Evolutionary conservation across 1,284 basidiomycete genomes (phyloP), one percentile per base, ranked within the genome.

Genomic region (Leccinum fallax): DNA sequence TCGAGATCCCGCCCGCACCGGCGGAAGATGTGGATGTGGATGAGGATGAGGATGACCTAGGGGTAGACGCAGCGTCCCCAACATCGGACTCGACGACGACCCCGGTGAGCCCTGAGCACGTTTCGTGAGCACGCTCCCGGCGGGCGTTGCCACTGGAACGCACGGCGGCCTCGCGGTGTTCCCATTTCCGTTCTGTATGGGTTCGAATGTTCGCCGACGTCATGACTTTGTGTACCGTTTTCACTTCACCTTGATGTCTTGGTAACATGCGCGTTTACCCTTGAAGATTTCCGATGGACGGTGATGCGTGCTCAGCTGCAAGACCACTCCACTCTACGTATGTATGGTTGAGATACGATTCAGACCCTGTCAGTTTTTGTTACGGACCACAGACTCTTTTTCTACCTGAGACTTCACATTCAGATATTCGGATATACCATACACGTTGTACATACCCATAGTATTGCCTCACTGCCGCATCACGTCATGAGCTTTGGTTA

Each of bases 391-490:
- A n/a, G 21, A 19, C 38, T 55, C 38, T 53, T 46, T 9, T 49
- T 49, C 21, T 30, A 34, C 40, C 32, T 62, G 62, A 24, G 49
- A 59, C 5, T 8, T 2, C 21, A 19, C 34, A 5, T 40, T 65
- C 56, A 66, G 46, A 48, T 48, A 21, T 21, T 21, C 21, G 11
- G 48, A 53, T 60, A 68, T 66, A 64, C 66, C 66, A 68, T 57
- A 38, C 51, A 30, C 32, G 32, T 58, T 67, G 60, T 68, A 70
- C 64, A 70, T 66, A 70, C 57, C 55, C 57, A 24, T 49, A 24
- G 7, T 48, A 32, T 62, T 11, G 43, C 19, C 28, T 59, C 32
- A 40, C 21, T 28, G 49, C 51, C 6, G 11, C 13, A 48, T 24
- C 46, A 49, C 49, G 28, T 58, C 38, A 43, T n/a, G 49, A 28